These are phyloP conservation scores for Claviceps monticola DNA, from an alignment of 2,329 filamentous ascomycete genomes.

Conservation along the genomic window DNA sequence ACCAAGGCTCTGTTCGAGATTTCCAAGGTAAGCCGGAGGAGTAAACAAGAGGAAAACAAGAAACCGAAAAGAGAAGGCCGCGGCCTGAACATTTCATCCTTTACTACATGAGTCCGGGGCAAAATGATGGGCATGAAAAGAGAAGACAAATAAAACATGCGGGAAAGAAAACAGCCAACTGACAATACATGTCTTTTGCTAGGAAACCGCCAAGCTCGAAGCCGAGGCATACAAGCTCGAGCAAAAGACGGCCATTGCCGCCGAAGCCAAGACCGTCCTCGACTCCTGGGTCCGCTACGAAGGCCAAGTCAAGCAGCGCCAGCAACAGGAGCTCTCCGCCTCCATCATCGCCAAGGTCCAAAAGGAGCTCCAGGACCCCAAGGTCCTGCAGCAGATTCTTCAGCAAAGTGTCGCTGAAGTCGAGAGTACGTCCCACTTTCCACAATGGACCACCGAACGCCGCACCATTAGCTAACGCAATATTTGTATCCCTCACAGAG, in stretches of 20 bases:
- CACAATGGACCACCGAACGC: too few species aligned
- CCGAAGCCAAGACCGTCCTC: constrained; percentile 87
- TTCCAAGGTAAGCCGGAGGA: constrained; percentile 59
- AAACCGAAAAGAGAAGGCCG: not conserved
- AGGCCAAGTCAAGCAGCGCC: constrained; percentile 94
- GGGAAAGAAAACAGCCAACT: not conserved
- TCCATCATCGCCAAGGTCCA: constrained; percentile 91
- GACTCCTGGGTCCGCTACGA: constrained; percentile 99
- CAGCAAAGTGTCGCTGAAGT: constrained; percentile 93
- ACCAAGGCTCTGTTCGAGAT: constrained; percentile 96
- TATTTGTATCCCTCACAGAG: not conserved
- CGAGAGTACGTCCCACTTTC: constrained; percentile 54
- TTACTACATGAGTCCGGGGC: too few species aligned
- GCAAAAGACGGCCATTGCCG: constrained; percentile 83
- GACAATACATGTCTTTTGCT: constrained; percentile 4
- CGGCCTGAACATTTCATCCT: too few species aligned
- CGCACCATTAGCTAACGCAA: not conserved
- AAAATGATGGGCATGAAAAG: not conserved
- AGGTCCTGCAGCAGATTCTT: constrained; percentile 91
- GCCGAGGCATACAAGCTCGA: constrained; percentile 93
- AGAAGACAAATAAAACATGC: not conserved
- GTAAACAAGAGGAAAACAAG: not conserved
- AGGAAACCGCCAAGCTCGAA: constrained; percentile 97
- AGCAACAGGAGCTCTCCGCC: constrained; percentile 92
- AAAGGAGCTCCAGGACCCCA: constrained; percentile 98